Base-by-base conservation (phyloP, 148 eudicot genomes). In the Rheum nobile region DNA sequence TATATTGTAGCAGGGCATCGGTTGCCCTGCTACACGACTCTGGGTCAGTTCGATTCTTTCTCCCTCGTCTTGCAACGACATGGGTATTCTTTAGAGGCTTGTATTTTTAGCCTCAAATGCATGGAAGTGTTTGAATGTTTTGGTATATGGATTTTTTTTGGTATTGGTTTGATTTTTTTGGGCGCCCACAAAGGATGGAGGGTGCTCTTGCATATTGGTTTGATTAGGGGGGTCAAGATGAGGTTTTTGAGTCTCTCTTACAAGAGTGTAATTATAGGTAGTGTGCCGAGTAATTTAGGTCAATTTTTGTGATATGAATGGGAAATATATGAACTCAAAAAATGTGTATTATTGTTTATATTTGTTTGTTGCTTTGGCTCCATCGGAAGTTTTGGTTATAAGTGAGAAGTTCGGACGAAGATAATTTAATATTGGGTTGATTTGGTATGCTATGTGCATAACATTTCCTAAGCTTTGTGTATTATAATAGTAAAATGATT, bases 171-270 rank as follows among this genome's bases (percentile, higher is more conserved):
- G 17, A 59, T 26, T 26, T 59, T 57, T 26, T 21, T 17, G 74
- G 19, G 74, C 17, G 28, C 35, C 73, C 74, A 22, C 54, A 29
- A 71, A 47, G 74, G 55, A n/a, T 71, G 73, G 46, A 41, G 73
- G 73, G 29, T 71, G 17, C 32, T 42, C 48, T 44, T 34, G 47
- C 73, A 71, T 71, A 24, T 22, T 21, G 73, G 73, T 71, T 22
- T 61, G 35, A 13, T 65, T 65, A 65, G 70, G 22, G 70, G 70
- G 67, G 22, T 65, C 38, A 55, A 22, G 70, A 32, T 65, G 39
- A 32, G 70, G 70, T 65, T 65, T 65, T 65, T 65, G 70, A 34
- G 70, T 65, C 70, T 65, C 70, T 65, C 39, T 2, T 34, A 32
- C 39, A 31, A 1, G 70, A 65, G 70, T 65, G 70, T 65, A 65